phyloP scores from a whole-genome alignment of 495 filamentous ascomycete genomes.

The Neurospora tetraspora region DNA sequence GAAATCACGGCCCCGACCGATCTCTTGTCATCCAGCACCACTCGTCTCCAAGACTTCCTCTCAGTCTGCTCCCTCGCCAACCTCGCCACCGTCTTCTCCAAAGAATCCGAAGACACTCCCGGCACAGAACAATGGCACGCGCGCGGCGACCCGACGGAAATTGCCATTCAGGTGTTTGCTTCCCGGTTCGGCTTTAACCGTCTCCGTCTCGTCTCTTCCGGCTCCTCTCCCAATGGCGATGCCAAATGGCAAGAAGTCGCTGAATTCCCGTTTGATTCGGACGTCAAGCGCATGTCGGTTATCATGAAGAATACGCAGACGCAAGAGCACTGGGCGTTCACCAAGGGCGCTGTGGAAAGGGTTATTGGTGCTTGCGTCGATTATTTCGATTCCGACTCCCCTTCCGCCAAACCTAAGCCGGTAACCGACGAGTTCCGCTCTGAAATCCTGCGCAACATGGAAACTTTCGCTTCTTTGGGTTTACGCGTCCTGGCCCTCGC shows the following conservation, averaged over 20 bases:
- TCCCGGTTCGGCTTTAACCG: slow-evolving; percentile 57
- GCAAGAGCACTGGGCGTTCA: slow-evolving; percentile 46
- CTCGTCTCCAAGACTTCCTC: slow-evolving; percentile 19
- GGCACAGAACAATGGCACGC: slow-evolving; percentile 45
- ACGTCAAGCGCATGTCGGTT: slow-evolving; percentile 77
- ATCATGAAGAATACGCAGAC: slow-evolving; percentile 40
- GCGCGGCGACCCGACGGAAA: slow-evolving; percentile 74
- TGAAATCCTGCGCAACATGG: slow-evolving; percentile 52
- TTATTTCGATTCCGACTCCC: slow-evolving; percentile 9
- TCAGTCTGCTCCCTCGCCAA: slow-evolving; percentile 26
- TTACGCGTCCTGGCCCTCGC: slow-evolving; percentile 69
- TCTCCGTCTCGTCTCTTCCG: slow-evolving; percentile 40
- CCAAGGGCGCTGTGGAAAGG: slow-evolving; percentile 73
- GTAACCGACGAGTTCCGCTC: slow-evolving; percentile 50
- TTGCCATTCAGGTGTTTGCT: slow-evolving; percentile 72
- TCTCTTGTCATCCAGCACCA: slow-evolving; percentile 12
- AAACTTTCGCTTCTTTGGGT: slow-evolving; percentile 55
- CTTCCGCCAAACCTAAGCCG: slow-evolving; percentile 21
- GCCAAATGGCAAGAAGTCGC: slow-evolving; percentile 38
- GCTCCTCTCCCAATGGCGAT: slow-evolving; percentile 12
- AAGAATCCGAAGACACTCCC: slow-evolving; percentile 16
- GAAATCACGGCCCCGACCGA: slow-evolving; percentile 1
- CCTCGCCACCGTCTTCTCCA: slow-evolving; percentile 34
- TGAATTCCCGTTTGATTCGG: slow-evolving; percentile 73
- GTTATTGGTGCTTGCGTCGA: slow-evolving; percentile 40